phyloP scores from a whole-genome alignment of 2,329 filamentous ascomycete species.

The Catunica adiposa region DNA sequence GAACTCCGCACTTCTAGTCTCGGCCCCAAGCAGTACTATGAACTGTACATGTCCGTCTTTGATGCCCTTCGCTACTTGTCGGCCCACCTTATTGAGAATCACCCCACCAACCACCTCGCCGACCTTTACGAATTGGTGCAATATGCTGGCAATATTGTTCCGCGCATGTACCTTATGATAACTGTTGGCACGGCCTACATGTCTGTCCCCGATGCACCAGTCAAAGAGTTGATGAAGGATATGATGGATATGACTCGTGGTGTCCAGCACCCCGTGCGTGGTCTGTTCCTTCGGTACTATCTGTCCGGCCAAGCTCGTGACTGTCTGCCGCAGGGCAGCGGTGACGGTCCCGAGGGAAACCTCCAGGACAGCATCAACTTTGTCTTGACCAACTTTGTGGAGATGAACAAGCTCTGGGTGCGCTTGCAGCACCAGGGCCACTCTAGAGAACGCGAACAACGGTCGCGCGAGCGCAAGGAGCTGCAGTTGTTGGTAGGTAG shows the following conservation, averaged over 20 bases:
- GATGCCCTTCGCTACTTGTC: constrained; percentile 93
- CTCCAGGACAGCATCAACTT: constrained; percentile 97
- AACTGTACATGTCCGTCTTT: constrained; percentile 98
- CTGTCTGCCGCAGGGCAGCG: constrained; percentile 60
- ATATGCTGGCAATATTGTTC: constrained; percentile 95
- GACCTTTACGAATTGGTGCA: constrained; percentile 96
- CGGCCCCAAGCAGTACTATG: constrained; percentile 98
- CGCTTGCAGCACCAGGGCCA: constrained; percentile 93
- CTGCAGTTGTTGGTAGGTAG: constrained; percentile 89
- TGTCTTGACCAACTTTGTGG: constrained; percentile 93
- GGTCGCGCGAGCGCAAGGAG: constrained; percentile 88
- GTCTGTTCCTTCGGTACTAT: constrained; percentile 90
- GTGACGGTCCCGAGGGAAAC: constrained; percentile 88
- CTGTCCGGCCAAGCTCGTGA: constrained; percentile 89
- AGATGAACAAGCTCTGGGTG: constrained; percentile 99
- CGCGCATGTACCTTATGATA: constrained; percentile 94
- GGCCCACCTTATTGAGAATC: constrained; percentile 89
- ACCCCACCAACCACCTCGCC: constrained; percentile 93
- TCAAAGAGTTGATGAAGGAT: constrained; percentile 99
- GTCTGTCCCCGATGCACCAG: constrained; percentile 92
- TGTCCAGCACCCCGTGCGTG: constrained; percentile 90
- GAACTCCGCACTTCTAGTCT: constrained; percentile 92
- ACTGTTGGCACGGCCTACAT: constrained; percentile 98
- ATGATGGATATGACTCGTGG: constrained; percentile 99
- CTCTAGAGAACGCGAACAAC: constrained; percentile 80